Evolutionary conservation across 306 rosid genomes (phyloP), one percentile per base, ranked within the genome.

Genomic region (Rosa chinensis): DNA sequence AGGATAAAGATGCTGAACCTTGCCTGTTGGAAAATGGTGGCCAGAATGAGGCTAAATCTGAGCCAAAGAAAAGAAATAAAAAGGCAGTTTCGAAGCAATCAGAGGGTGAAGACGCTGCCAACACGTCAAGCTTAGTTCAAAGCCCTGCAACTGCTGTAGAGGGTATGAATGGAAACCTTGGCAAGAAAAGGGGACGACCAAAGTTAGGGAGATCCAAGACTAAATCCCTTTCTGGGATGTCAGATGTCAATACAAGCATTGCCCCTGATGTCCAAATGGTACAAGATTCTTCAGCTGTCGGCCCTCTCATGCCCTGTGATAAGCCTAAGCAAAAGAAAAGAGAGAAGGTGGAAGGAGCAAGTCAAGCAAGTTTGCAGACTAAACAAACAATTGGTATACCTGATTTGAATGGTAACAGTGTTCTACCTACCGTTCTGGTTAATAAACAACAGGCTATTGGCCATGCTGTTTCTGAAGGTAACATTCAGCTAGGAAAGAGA

Each of bases 181-280:
- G 49, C 50, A 80, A 47, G 77, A 75, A 81, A 68, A 88, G 76
- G 71, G 88, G 78, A 71, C 25, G 37, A 18, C 82, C 80, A 53
- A 84, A 61, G 76, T 74, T 80, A 21, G 87, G 64, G 69, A 85
- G 20, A 82, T 71, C 44, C 80, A 90, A 85, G 85, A 85, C 82
- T 43, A 89, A 87, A 81, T 76, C 91, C 72, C 94, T 89, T 76
- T 86, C 90, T 45, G 89, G 91, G 70, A 84, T 89, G 67, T 87
- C 86, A 56, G 90, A 88, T 80, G 81, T 87, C 73, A 92, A 88
- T 73, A 61, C 70, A 45, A 77, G 67, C 78, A 58, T 45, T 42
- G 73, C 88, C 55, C 8, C 72, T 6, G 76, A 76, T 66, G 70
- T 80, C 64, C 55, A 69, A 40, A 28, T 74, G 37, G 70, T 78